Conservation (phyloP, 129 eudicot species). For the Silybum marianum region DNA sequence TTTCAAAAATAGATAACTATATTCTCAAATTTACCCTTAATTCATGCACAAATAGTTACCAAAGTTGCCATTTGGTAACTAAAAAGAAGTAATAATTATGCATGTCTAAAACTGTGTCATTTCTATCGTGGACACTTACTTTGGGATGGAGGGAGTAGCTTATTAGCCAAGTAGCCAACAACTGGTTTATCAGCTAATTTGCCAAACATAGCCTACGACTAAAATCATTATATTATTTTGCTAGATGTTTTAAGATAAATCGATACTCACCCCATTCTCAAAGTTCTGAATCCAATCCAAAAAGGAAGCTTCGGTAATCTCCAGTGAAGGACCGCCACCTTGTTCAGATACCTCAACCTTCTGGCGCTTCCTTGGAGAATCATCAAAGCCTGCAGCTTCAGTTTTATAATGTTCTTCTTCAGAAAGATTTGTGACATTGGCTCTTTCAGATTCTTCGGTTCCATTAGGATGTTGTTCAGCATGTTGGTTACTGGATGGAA, state of each 20-base stretch:
- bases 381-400: slow-evolving; percentile 31
- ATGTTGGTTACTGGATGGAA: slow-evolving; percentile 27
- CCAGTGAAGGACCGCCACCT: slow-evolving; percentile 22
- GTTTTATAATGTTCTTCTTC: slow-evolving; percentile 12
- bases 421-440: background rate
- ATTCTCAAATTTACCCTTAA: too few relatives aligned
- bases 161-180: background rate
- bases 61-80: too few relatives aligned
- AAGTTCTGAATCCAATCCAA: slow-evolving; percentile 52
- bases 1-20: too few relatives aligned
- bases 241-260: background rate
- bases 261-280: slow-evolving; percentile 65
- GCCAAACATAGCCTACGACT: background rate
- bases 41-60: too few relatives aligned
- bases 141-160: too few relatives aligned
- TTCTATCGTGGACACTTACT: too few relatives aligned
- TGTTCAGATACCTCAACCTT: slow-evolving; percentile 42
- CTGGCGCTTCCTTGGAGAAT: slow-evolving; percentile 54
- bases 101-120: too few relatives aligned
- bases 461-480: slow-evolving; percentile 24
- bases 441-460: slow-evolving; percentile 24
- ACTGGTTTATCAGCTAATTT: background rate
- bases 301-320: slow-evolving; percentile 56
- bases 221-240: background rate
- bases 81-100: too few relatives aligned